Evolutionary conservation across 768 basidiomycete species (phyloP), one percentile per base, ranked within the genome.

Genomic region (Boletus vinaceobasis): DNA sequence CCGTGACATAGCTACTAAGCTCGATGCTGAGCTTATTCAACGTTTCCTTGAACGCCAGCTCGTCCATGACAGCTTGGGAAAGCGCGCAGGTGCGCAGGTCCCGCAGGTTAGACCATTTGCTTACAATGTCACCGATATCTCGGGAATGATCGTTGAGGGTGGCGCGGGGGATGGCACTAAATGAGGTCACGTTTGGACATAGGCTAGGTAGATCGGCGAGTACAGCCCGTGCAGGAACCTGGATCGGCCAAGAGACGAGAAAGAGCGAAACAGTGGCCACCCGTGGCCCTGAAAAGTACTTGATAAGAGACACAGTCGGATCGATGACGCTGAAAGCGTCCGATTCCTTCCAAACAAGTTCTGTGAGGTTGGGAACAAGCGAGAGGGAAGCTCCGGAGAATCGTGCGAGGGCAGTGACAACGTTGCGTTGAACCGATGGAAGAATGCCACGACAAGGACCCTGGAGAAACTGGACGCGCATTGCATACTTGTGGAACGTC

Each of bases 151-250:
- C 53, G 23, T 46, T 48, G 17, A 55, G 37, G 6, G 60, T 55
- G 1, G 53, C 35, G 6, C 47, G 56, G n/a, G 61, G 48, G 33
- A 39, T 39, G 29, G 51, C 35, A 3, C 53, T 54, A 39, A 55
- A 62, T 4, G 55, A 65, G 11, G 60, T 56, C 15, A 64, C 52
- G 39, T 65, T 65, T 2, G 63, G 63, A 43, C 44, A 65, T 23
- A 48, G 7, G 1, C 35, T 47, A 46, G 37, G 53, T 9, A 54
- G 27, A 43, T 54, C 33, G 11, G 39, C 52, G 3, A 53, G 52
- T 19, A 52, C 49, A 13, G 29, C 31, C 29, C 29, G 52, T 26
- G 52, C 29, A 15, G 52, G 33, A 32, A n/a, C 49, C 19, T 14
- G 10, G 49, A 53, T 52, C 13, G 52, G 52, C 52, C 52, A 53